Percentiles rank a stretch among this genome's conserved stretches.
phyloP scores from a whole-genome alignment of 331 rosid species.

The Saraca asoca region DNA sequence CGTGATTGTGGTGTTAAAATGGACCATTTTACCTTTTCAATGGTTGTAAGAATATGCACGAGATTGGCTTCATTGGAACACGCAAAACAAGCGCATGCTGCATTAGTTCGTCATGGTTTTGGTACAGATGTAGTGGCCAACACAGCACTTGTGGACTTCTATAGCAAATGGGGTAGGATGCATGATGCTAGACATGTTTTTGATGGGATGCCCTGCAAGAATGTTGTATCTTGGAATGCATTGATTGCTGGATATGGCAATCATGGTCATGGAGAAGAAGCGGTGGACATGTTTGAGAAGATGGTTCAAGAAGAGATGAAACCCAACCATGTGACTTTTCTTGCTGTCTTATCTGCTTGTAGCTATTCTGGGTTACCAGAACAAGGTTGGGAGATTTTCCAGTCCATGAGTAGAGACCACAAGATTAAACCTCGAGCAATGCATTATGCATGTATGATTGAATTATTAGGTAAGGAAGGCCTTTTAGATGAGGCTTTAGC shows the following conservation, averaged over 20 bases:
- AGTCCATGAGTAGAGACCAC: conserved; percentile 68
- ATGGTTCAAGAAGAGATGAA: conserved; percentile 63
- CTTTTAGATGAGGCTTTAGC: conserved; percentile 75
- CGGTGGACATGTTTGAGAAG: conserved; percentile 70
- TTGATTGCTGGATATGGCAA: conserved; percentile 83
- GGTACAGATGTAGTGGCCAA: conserved; percentile 77
- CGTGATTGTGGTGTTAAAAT: conserved; percentile 57
- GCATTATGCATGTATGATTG: conserved; percentile 91
- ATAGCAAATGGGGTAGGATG: conserved; percentile 91
- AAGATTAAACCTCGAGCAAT: conserved; percentile 81
- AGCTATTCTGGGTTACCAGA: conserved; percentile 75
- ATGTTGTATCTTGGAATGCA: conserved; percentile 82
- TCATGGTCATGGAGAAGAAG: conserved; percentile 78
- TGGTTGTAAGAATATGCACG: conserved; percentile 68
- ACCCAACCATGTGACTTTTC: conserved; percentile 88
- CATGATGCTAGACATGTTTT: conserved; percentile 80
- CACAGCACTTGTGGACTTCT: conserved; percentile 83
- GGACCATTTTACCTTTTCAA: conserved; percentile 86
- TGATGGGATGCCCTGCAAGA: conserved; percentile 67
- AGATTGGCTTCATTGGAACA: conserved; percentile 80
- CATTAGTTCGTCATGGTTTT: conserved; percentile 76
- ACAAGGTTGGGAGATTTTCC: conserved; percentile 74
- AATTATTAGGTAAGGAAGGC: conserved; percentile 81
- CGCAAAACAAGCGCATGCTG: conserved; percentile 89
- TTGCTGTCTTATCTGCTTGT: conserved; percentile 83